phyloP scores from a whole-genome alignment of 2,329 filamentous ascomycete species.

The Aureobasidium pullulans region DNA sequence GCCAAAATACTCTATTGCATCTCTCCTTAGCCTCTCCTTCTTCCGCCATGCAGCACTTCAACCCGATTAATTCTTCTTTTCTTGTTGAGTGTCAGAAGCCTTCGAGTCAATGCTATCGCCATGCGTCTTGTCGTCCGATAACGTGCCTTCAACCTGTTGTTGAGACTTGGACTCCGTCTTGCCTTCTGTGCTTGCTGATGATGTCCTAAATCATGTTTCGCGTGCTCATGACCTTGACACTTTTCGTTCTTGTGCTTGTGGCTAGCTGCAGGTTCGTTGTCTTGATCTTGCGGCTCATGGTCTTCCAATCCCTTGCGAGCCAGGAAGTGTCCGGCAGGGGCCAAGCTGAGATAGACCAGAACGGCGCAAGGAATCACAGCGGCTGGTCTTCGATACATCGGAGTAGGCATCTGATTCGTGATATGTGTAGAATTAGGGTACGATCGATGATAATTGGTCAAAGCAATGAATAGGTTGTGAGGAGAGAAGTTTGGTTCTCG shows the following conservation, averaged over 20 bases:
- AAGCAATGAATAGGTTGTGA: neutral
- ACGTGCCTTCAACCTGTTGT: too few species aligned
- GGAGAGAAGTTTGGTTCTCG: too few species aligned
- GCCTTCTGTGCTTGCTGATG: neutral
- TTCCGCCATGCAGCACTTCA: too few species aligned
- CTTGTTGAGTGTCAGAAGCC: too few species aligned
- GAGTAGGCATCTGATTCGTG: neutral
- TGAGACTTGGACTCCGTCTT: neutral
- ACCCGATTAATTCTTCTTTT: too few species aligned
- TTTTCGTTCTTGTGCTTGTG: neutral
- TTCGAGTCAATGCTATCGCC: neutral
- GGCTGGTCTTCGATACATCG: neutral
- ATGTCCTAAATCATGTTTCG: neutral
- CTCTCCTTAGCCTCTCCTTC: too few species aligned
- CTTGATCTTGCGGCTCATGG: neutral
- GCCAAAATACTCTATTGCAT: too few species aligned
- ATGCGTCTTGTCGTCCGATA: neutral
- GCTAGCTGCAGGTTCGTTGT: neutral
- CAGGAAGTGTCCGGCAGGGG: neutral
- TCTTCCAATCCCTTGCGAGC: neutral
- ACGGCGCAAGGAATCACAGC: neutral
- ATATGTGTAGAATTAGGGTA: neutral
- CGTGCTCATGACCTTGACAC: neutral
- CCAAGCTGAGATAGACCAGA: conserved; percentile 2
- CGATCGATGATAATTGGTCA: neutral